Evolutionary conservation across 768 basidiomycete genomes (phyloP).

Genomic region (Rhodotorula paludigena): DNA sequence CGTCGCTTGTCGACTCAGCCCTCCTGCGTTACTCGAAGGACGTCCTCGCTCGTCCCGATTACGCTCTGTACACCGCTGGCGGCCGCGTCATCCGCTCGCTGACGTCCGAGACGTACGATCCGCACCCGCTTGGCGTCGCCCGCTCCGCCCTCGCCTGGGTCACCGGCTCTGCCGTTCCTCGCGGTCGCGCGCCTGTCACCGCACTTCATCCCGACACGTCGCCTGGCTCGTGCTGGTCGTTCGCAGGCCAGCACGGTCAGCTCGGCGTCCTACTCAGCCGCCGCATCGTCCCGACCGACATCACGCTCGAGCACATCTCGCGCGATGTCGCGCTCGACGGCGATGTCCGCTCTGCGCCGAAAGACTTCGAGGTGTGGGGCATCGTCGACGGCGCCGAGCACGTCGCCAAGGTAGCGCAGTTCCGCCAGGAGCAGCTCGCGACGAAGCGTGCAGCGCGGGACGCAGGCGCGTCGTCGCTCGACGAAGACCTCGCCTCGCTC

Average conservation of each 20-base stretch:
- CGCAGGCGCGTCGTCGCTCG: background rate
- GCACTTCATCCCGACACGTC: slow-evolving; percentile 80
- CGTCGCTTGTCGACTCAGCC: slow-evolving; percentile 69
- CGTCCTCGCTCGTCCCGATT: slow-evolving; percentile 73
- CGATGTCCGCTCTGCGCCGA: slow-evolving; percentile 66
- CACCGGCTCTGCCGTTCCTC: slow-evolving; percentile 47
- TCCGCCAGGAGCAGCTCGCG: slow-evolving; percentile 49
- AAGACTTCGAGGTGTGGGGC: slow-evolving; percentile 86
- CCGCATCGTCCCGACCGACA: slow-evolving; percentile 57
- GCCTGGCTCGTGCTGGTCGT: slow-evolving; percentile 90
- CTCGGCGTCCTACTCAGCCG: slow-evolving; percentile 73
- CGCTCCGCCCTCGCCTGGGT: slow-evolving; percentile 49
- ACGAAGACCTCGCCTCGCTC: slow-evolving; percentile 9
- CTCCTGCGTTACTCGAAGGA: slow-evolving; percentile 70
- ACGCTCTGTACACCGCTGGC: slow-evolving; percentile 75
- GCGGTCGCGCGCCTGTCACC: slow-evolving; percentile 74
- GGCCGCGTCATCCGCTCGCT: slow-evolving; percentile 73
- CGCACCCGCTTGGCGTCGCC: slow-evolving; percentile 47
- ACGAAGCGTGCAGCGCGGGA: slow-evolving; percentile 6
- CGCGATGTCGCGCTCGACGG: slow-evolving; percentile 70
- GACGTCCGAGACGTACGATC: slow-evolving; percentile 72
- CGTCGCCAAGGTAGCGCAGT: slow-evolving; percentile 57
- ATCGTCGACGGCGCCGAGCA: slow-evolving; percentile 75
- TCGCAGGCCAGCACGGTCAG: slow-evolving; percentile 70
- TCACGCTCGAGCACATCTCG: slow-evolving; percentile 85